These are phyloP conservation scores for Beauveria brongniartii DNA, from an alignment of 2,329 filamentous ascomycete genomes.

Conservation along the genomic window DNA sequence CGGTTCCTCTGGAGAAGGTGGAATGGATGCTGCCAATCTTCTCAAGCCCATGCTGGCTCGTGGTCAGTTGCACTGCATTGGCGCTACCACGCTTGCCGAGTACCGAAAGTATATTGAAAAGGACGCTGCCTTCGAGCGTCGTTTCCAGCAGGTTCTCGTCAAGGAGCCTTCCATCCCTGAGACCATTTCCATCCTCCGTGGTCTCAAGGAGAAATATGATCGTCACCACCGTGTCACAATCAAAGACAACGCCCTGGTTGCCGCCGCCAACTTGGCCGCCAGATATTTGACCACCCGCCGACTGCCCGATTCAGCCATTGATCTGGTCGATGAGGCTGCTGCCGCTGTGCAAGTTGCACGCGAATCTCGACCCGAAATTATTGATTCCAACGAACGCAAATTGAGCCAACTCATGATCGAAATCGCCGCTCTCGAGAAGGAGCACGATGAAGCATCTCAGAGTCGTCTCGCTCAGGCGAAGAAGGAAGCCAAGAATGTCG, in stretches of 20 bases:
- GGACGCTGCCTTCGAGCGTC: constrained; percentile 93
- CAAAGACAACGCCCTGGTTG: constrained; percentile 84
- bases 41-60: constrained; percentile 97
- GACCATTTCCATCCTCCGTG: constrained; percentile 96
- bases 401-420: constrained; percentile 91
- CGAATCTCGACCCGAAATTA: constrained; percentile 91
- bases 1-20: constrained; percentile 86
- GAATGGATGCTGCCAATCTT: constrained; percentile 97
- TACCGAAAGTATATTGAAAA: constrained; percentile 99
- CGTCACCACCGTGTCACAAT: constrained; percentile 98
- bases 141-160: constrained; percentile 96
- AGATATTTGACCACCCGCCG: constrained; percentile 87
- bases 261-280: constrained; percentile 82
- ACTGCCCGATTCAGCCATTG: constrained; percentile 92
- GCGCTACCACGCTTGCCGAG: constrained; percentile 88
- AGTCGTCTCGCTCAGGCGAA: constrained; percentile 73
- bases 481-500: constrained; percentile 86
- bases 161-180: constrained; percentile 86
- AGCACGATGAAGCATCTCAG: constrained; percentile 90
- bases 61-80: constrained; percentile 95
- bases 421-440: constrained; percentile 87
- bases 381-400: constrained; percentile 88
- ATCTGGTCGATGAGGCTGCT: constrained; percentile 91
- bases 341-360: constrained; percentile 92
- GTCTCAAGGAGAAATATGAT: constrained; percentile 95